Evolutionary conservation across 2,329 filamentous ascomycete genomes (phyloP), one percentile per base, ranked within the genome.

Genomic region (Colletotrichum sp.): DNA sequence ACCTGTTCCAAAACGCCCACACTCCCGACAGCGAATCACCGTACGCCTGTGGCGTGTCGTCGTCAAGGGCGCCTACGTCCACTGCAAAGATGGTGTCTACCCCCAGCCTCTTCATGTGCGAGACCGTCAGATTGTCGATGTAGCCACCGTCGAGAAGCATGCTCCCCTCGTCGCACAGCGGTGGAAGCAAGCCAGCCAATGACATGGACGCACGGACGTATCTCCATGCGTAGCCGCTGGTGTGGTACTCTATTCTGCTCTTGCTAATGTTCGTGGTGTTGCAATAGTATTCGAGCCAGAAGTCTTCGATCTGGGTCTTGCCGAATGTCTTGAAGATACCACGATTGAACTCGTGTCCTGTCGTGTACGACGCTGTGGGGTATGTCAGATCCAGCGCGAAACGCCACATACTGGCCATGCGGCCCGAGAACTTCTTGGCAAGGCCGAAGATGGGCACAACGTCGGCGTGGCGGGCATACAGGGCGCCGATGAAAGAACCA

Each of bases 331-430:
- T 99, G 91, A 98, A 99, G 78, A 99, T 98, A 55, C 97, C 97
- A 8, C 97, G 94, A 81, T 99, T 99, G 90, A 99, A 99, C 81
- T 99, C 97, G 82, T 99, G 97, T 1, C 97, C 97, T 0, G 97
- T 99, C 1, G 98, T 99, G 85, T 99, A 99, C 2, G 96, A 98
- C 9, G 95, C 95, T 7, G 96, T 97, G 0, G 97, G 97, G 83
- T 99, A 99, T 0, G 97, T 99, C 80, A 99, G 85, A 82, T 99
- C 97, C 4, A 99, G 88, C 1, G 96, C 96, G 83, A 99, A 98
- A n/a, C 97, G 93, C 97, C 97, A 99, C 86, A 99, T 95, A 84
- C 96, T 99, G 60, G 95, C 95, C 98, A 99, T 99, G n/a, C 98
- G 94, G 6, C 97, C 96, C 0, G 97, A 92, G 83, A 99, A 99